Evolutionary conservation across 2,329 filamentous ascomycete species (phyloP).

Genomic region (Pleoardoris graminearum): DNA sequence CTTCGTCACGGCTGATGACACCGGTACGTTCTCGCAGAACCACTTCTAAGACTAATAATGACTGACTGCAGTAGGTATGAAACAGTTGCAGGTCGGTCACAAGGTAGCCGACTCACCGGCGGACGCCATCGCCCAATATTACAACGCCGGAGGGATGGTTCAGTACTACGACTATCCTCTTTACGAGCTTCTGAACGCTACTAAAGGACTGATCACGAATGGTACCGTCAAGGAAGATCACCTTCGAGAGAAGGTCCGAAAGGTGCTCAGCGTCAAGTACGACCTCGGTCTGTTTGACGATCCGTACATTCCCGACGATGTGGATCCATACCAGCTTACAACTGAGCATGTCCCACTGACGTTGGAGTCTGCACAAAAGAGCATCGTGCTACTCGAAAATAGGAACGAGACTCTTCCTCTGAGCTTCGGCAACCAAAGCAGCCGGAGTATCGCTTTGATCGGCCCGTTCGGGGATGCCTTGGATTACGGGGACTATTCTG

Average conservation of each 20-base stretch:
- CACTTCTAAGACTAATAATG: not conserved
- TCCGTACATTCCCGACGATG: conserved; percentile 42
- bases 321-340: conserved; percentile 45
- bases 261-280: conserved; percentile 49
- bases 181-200: conserved; percentile 45
- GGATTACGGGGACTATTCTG: conserved; percentile 53
- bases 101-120: conserved; percentile 45
- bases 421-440: conserved; percentile 27
- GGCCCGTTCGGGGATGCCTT: conserved; percentile 49
- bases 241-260: conserved; percentile 44
- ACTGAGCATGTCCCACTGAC: conserved; percentile 42
- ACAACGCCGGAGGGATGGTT: conserved; percentile 52
- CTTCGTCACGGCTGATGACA: conserved; percentile 51
- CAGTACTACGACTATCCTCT: conserved; percentile 53
- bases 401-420: conserved; percentile 47
- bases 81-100: conserved; percentile 40
- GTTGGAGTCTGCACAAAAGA: conserved; percentile 50
- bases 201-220: conserved; percentile 42
- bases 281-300: conserved; percentile 50
- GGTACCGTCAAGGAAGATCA: conserved; percentile 42
- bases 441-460: conserved; percentile 46
- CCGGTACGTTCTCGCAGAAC: conserved; percentile 28
- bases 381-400: conserved; percentile 51
- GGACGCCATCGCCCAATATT: conserved; percentile 50
- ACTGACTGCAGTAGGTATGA: conserved; percentile 17